Evolutionary conservation across 1,284 basidiomycete species (phyloP).

Genomic region (Leccinum fuscescens): DNA sequence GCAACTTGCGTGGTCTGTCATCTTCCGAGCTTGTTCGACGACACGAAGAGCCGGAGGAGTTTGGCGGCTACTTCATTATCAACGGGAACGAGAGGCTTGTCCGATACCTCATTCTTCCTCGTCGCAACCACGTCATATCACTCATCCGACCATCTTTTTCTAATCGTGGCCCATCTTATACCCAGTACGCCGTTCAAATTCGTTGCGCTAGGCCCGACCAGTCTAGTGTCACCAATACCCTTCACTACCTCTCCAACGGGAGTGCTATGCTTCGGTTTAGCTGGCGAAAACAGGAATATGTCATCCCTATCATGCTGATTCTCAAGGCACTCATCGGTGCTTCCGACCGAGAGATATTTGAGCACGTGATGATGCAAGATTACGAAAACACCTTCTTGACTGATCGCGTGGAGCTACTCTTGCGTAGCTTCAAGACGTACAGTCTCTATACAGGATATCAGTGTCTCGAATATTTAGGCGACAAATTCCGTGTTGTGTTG

Average conservation of each 20-base stretch:
- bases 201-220: constrained; percentile 93
- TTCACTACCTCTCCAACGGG: constrained; percentile 97
- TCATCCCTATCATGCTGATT: constrained; percentile 96
- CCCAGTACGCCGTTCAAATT: constrained; percentile 92
- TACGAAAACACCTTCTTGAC: constrained; percentile 97
- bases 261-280: constrained; percentile 94
- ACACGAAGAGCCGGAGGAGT: constrained; percentile 97
- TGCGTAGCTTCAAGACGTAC: constrained; percentile 95
- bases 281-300: constrained; percentile 99
- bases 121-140: constrained; percentile 86
- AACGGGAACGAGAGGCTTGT: constrained; percentile 99
- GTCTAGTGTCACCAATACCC: constrained; percentile 89
- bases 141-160: constrained; percentile 84
- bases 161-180: constrained; percentile 94
- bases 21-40: constrained; percentile 85
- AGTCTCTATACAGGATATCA: constrained; percentile 87
- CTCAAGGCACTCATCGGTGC: constrained; percentile 94
- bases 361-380: constrained; percentile 96
- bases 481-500: constrained; percentile 94
- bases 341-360: constrained; percentile 97
- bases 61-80: constrained; percentile 98
- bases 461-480: constrained; percentile 95
- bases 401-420: constrained; percentile 96
- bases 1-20: constrained; percentile 85
- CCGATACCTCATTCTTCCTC: constrained; percentile 91